A percentile compares a stretch with the other conserved stretches of the same genome.
These are phyloP conservation scores for Persicaria maculosa DNA, from an alignment of 148 eudicot genomes.

Conservation along the genomic window DNA sequence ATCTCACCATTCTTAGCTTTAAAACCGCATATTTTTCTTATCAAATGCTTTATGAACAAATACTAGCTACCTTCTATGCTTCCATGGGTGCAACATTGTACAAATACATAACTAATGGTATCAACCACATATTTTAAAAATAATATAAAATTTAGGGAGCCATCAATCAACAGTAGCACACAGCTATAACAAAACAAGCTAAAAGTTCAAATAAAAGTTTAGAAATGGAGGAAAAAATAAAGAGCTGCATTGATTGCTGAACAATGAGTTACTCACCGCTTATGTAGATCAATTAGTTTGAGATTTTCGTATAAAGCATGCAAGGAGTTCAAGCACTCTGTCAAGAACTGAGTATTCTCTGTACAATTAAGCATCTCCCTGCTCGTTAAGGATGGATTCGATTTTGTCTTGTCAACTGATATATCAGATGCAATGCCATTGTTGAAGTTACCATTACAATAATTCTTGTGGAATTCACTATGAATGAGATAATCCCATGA, in stretches of 20 bases:
- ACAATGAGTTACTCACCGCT: slow-evolving; percentile 34
- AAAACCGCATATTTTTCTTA: not conserved
- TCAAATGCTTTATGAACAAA: not conserved
- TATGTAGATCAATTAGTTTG: slow-evolving; percentile 78
- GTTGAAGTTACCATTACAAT: slow-evolving; percentile 28
- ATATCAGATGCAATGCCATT: slow-evolving; percentile 25
- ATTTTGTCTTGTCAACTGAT: slow-evolving; percentile 23
- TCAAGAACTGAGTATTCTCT: slow-evolving; percentile 37
- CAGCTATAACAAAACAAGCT: not conserved
- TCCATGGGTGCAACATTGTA: not conserved
- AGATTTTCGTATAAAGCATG: slow-evolving; percentile 94
- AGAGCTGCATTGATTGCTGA: not conserved
- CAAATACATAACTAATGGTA: not conserved
- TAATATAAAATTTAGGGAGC: not conserved
- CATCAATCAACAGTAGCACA: not conserved
- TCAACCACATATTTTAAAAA: not conserved
- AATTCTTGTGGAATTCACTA: slow-evolving; percentile 65
- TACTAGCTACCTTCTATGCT: not conserved
- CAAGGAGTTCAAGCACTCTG: slow-evolving; percentile 64
- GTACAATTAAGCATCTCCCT: slow-evolving; percentile 18
- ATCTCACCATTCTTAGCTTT: not conserved
- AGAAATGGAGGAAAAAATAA: not conserved
- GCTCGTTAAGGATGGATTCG: slow-evolving; percentile 23
- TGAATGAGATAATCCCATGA: slow-evolving; percentile 83
- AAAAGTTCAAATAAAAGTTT: not conserved